Evolutionary conservation across 805 yeast genomes (phyloP), one percentile per base, ranked within the genome.

Genomic region (Lipomyces yamanashiensis): DNA sequence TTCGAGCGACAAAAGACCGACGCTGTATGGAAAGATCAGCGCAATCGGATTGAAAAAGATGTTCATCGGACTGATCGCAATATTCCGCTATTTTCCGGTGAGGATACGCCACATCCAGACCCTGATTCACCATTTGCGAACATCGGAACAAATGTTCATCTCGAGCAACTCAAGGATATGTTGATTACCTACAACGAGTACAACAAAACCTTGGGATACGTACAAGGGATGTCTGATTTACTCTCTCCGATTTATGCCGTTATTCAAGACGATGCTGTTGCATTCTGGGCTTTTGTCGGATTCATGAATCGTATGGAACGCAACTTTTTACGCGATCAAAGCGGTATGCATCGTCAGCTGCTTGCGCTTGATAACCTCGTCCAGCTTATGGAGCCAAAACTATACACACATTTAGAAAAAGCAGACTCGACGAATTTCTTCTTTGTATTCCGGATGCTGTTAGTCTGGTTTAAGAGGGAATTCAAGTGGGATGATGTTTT

Each of bases 221-320:
- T 95, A 19, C 99, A 95, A 77, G 99, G 99, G 1, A 95, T 95
- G 99, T 86, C 95, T 9, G 99, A 95, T 75, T 78, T 95, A 57
- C 78, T 95, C 43, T 88, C 97, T 0, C 98, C 98, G 0, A 76
- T 95, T 2, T 95, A 91, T 74, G 82, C 79, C 5, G 71, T 79
- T 70, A 68, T 80, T 39, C 80, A 79, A 63, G 96, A 92, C 74
- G 97, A 92, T 69, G 79, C 87, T 0, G 71, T 91, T 28, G 81
- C 97, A 6, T 95, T 95, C 74, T 91, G 97, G 96, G 87, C 92
- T 8, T 93, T 95, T 78, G 81, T 84, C 2, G 84, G 86, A 45
- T 90, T 90, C 69, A 93, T 95, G 98, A 91, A 90, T 56, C 80
- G 95, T 60, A 92, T 93, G 98, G 98, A 93, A 75, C 82, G 98